phyloP scores from a whole-genome alignment of 2,329 filamentous ascomycete genomes.

The Fusarium sublunatum region DNA sequence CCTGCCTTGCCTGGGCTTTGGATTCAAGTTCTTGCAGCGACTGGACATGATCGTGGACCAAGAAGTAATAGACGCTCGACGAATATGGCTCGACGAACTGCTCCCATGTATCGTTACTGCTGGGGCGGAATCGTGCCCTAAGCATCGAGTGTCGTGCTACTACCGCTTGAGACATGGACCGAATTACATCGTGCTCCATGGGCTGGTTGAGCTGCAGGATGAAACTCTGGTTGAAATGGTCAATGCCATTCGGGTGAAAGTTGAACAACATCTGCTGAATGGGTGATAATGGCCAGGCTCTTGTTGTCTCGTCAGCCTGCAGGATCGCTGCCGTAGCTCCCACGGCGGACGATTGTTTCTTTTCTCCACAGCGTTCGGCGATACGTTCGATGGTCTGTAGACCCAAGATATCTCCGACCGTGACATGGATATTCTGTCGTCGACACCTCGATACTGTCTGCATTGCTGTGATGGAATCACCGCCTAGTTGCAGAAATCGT shows the following conservation, averaged over 20 bases:
- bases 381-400: background rate
- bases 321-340: too few species aligned
- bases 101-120: background rate
- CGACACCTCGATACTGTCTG: background rate
- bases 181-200: background rate
- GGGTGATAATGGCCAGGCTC: background rate
- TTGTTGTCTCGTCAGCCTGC: too few species aligned
- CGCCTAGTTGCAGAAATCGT: background rate
- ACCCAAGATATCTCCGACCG: background rate
- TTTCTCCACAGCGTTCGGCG: background rate
- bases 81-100: background rate
- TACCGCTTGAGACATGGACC: background rate
- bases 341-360: too few species aligned
- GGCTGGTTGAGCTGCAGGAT: background rate
- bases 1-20: background rate
- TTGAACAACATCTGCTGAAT: conserved; percentile 2
- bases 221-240: conserved; percentile 8
- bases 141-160: conserved; percentile 1
- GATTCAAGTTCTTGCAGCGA: background rate
- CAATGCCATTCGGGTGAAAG: background rate
- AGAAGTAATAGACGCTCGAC: background rate
- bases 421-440: background rate
- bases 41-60: background rate
- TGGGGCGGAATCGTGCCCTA: background rate
- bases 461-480: background rate